Evolutionary conservation across 2,329 filamentous ascomycete genomes (phyloP).

Genomic region (Phyllosticta citribraziliensis): DNA sequence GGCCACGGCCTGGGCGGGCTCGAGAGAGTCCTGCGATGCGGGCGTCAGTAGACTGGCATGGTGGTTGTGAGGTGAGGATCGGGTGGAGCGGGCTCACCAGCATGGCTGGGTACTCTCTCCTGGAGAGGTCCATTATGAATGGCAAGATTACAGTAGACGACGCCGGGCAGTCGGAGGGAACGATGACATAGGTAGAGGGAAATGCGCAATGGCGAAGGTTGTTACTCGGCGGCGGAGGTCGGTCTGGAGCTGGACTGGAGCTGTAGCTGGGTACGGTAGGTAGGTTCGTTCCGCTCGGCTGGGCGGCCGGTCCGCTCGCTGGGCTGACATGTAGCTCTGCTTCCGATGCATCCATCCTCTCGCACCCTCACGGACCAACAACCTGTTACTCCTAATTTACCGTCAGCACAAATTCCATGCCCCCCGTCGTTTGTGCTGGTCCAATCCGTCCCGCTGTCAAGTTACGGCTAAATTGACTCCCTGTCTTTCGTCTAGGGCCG

Average conservation of each 20-base stretch:
- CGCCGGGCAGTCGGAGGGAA: slow-evolving; percentile 2
- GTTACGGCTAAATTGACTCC: slow-evolving; percentile 2
- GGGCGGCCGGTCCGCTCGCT: neutral
- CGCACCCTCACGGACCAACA: slow-evolving; percentile 6
- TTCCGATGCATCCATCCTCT: slow-evolving; percentile 3
- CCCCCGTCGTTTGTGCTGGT: neutral
- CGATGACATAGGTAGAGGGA: slow-evolving; percentile 7
- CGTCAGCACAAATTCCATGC: neutral
- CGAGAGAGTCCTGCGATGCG: slow-evolving; percentile 58
- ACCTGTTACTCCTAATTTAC: slow-evolving; percentile 10
- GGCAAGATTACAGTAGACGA: slow-evolving; percentile 1
- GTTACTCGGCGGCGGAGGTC: slow-evolving; percentile 4
- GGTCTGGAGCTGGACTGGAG: slow-evolving; percentile 2
- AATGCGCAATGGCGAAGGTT: neutral
- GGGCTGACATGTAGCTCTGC: slow-evolving; percentile 7
- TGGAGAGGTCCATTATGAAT: slow-evolving; percentile 52
- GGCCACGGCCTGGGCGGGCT: slow-evolving; percentile 70
- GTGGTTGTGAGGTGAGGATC: slow-evolving; percentile 18
- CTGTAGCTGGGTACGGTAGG: neutral
- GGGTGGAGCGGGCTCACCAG: slow-evolving; percentile 55
- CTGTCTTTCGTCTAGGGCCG: neutral
- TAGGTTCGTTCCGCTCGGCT: neutral
- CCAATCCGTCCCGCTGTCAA: neutral
- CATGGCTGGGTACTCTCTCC: slow-evolving; percentile 87
- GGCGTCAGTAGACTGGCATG: slow-evolving; percentile 13